Conservation (phyloP, 352 stramenopile genomes). For the Aphanomyces euteiches region DNA sequence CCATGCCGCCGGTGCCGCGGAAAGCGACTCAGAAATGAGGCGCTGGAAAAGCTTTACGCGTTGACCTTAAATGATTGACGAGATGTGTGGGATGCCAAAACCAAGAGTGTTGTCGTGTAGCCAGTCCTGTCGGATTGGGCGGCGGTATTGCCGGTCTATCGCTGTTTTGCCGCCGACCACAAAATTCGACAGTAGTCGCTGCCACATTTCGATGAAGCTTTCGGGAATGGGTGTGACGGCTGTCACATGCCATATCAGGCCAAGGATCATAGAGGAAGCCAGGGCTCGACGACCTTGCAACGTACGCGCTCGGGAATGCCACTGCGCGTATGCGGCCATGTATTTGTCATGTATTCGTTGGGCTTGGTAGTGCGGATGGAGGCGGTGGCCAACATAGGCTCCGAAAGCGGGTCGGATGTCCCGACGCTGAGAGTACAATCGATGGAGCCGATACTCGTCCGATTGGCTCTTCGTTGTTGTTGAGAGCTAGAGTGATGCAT, state of each 20-base stretch:
- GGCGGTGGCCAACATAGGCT: background rate
- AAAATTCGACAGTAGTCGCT: background rate
- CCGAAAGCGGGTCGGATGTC: background rate
- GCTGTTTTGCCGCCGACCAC: background rate
- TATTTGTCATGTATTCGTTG: slow-evolving; percentile 3
- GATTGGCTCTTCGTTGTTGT: slow-evolving; percentile 1
- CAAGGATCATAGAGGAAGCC: background rate
- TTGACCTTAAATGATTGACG: no score
- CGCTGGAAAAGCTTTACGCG: no score
- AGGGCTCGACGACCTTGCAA: background rate
- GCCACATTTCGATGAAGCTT: background rate
- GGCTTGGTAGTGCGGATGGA: background rate
- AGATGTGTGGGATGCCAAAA: no score
- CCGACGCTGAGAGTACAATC: background rate
- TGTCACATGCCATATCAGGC: slow-evolving; percentile 17
- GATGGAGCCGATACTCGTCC: background rate
- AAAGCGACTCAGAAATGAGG: no score
- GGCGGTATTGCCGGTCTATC: no score
- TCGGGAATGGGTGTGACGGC: background rate
- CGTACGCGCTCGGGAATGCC: slow-evolving; percentile 13
- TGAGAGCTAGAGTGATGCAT: slow-evolving; percentile 25
- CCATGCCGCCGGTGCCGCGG: no score
- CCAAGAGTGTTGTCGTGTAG: no score
- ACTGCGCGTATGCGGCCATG: background rate
- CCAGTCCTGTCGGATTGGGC: no score